Base-by-base conservation (phyloP, 352 stramenopile genomes). In the Phytophthora hybrid region DNA sequence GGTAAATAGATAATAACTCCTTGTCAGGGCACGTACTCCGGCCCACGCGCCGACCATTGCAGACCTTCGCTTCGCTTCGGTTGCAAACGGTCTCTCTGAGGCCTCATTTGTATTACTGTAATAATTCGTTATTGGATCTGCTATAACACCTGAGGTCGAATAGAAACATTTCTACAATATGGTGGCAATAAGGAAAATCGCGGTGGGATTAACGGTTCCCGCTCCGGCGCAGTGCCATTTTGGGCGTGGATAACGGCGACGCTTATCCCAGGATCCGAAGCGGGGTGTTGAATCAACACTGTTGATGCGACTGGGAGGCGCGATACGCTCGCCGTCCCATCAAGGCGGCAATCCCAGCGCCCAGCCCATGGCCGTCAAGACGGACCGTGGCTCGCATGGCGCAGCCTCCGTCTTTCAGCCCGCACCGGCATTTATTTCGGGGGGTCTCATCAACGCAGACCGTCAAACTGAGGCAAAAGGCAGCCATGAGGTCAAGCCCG, bases 291-390 rank as follows among this genome's bases (percentile, higher is more conserved):
- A n/a, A n/a, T n/a, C n/a, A n/a, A n/a, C n/a, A n/a, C n/a, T n/a
- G n/a, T n/a, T 34, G 46, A 49, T 58, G 59, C 59, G 44, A 57
- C 21, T 18, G 29, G 9, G 16, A 14, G 37, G 63, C 63, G 63
- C 57, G 51, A 69, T 69, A 69, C 46, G 56, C 34, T 32, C 49
- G 11, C 41, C 13, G 56, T 59, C 64, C 56, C 55, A 71, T 71
- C 56, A 54, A 66, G 32, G 4, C 19, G 32, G 4, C 21, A 41
- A 71, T 71, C 64, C 64, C 64, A 59, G 64, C 31, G 54, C 55
- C 46, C 55, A 65, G 55, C 55, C 64, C 64, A 65, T 59, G 64
- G 19, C 13, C 46, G 41, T 71, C 46, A 71, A 71, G 64, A 60
- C 64, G 64, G 55, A 71, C 41, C 44, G 26, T 13, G 6, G n/a